Conservation (phyloP, 2,329 filamentous ascomycete genomes). For the Metarhizium rileyi region DNA sequence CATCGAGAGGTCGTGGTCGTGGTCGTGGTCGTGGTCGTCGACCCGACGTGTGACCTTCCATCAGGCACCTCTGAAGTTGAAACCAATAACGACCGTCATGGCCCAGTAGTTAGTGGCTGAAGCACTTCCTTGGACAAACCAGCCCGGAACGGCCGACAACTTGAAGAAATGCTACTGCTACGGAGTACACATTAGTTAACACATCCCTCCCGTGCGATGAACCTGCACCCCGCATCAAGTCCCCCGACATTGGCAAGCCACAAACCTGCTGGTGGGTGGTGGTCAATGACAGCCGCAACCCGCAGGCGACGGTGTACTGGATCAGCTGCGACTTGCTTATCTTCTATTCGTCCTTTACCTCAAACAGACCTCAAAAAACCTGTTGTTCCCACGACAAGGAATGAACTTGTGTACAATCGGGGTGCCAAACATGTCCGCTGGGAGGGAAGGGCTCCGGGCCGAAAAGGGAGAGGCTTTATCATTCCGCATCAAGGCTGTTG, state of each 20-base stretch:
- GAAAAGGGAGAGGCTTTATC: background rate
- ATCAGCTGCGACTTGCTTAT: background rate
- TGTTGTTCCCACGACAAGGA: no score
- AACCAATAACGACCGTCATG: background rate
- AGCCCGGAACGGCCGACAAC: background rate
- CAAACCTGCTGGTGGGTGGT: background rate
- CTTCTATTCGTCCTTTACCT: background rate
- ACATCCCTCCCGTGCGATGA: no score
- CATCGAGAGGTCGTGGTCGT: background rate
- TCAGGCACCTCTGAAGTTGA: background rate
- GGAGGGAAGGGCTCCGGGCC: background rate
- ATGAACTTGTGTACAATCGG: background rate
- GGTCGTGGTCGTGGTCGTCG: no score
- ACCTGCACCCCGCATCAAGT: background rate
- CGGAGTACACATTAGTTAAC: background rate
- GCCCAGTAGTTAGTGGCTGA: background rate
- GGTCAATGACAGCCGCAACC: background rate
- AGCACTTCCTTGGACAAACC: background rate
- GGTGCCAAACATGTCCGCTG: background rate
- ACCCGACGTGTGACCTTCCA: background rate
- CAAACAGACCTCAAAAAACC: no score
- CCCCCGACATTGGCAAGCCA: background rate
- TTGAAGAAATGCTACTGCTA: background rate
- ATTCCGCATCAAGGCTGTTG: background rate
- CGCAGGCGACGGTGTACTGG: no score